Evolutionary conservation across 129 eudicot genomes (phyloP).

Genomic region (Flaveria sonorensis): DNA sequence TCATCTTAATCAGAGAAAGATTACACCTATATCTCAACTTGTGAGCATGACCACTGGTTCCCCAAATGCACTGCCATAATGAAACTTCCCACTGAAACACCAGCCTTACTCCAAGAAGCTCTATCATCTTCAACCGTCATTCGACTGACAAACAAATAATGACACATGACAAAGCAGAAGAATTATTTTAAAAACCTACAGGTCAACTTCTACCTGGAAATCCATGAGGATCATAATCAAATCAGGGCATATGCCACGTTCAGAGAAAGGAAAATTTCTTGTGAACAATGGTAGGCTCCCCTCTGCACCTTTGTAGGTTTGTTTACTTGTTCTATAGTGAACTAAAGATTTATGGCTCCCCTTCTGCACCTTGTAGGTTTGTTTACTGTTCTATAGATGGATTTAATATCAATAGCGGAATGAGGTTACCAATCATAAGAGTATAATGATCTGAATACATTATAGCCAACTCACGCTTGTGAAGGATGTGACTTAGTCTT

Average conservation of each 20-base stretch:
- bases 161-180: slow-evolving; percentile 7
- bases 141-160: slow-evolving; percentile 52
- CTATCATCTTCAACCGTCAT: slow-evolving; percentile 99
- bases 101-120: slow-evolving; percentile 98
- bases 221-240: slow-evolving; percentile 98
- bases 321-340: slow-evolving; percentile 53
- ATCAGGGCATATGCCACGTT: slow-evolving; percentile 98
- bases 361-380: slow-evolving; percentile 84
- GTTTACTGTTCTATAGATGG: slow-evolving; percentile 55
- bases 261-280: slow-evolving; percentile 95
- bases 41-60: slow-evolving; percentile 98
- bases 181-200: background rate
- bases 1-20: background rate
- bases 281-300: slow-evolving; percentile 91
- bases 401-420: slow-evolving; percentile 26
- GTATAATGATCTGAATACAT: background rate
- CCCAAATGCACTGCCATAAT: slow-evolving; percentile 97
- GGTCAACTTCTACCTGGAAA: slow-evolving; percentile 64
- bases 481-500: slow-evolving; percentile 35
- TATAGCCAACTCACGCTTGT: slow-evolving; percentile 51
- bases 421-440: slow-evolving; percentile 16
- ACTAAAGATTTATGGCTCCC: too few relatives aligned
- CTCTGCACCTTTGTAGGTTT: slow-evolving; percentile 85
- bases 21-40: slow-evolving; percentile 84
- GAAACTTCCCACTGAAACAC: slow-evolving; percentile 94